phyloP scores from a whole-genome alignment of 2,329 filamentous ascomycete genomes.

The Colletotrichum kahawae region DNA sequence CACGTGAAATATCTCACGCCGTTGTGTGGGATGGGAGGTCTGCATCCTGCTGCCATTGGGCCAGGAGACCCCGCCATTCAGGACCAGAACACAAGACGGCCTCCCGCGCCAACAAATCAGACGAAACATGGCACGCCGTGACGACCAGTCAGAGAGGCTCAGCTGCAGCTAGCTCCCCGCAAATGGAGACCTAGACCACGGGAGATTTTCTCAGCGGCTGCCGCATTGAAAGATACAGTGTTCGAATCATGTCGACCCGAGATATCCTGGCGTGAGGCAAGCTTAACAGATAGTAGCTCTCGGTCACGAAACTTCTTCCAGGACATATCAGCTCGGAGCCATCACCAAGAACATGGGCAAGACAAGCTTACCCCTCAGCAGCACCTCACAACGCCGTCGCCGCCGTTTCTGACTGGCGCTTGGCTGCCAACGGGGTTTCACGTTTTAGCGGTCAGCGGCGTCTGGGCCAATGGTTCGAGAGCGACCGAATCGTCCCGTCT shows the following conservation, averaged over 20 bases:
- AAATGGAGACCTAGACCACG: neutral
- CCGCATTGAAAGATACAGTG: neutral
- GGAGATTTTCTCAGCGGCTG: neutral
- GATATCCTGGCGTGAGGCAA: conserved; percentile 4
- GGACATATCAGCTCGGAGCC: neutral
- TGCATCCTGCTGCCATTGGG: neutral
- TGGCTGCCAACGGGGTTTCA: conserved; percentile 19
- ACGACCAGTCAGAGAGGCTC: conserved; percentile 6
- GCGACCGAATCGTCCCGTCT: conserved; percentile 11
- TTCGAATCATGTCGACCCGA: conserved; percentile 11
- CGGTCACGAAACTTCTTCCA: neutral
- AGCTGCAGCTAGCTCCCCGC: neutral
- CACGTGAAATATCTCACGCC: conserved; percentile 4
- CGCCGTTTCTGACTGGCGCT: conserved; percentile 6
- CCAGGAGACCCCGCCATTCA: neutral
- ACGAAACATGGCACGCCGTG: conserved; percentile 5
- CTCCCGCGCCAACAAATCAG: conserved; percentile 18
- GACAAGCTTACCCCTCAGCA: conserved; percentile 4
- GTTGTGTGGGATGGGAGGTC: neutral
- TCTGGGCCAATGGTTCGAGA: conserved; percentile 16
- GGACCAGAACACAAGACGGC: neutral
- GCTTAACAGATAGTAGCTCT: neutral
- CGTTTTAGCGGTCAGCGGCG: conserved; percentile 21
- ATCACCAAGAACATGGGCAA: neutral
- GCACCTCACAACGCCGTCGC: neutral